A percentile compares a stretch with the other conserved stretches of the same genome.
These are phyloP conservation scores for Galerina sulciceps DNA, from an alignment of 768 basidiomycete genomes.

Conservation along the genomic window DNA sequence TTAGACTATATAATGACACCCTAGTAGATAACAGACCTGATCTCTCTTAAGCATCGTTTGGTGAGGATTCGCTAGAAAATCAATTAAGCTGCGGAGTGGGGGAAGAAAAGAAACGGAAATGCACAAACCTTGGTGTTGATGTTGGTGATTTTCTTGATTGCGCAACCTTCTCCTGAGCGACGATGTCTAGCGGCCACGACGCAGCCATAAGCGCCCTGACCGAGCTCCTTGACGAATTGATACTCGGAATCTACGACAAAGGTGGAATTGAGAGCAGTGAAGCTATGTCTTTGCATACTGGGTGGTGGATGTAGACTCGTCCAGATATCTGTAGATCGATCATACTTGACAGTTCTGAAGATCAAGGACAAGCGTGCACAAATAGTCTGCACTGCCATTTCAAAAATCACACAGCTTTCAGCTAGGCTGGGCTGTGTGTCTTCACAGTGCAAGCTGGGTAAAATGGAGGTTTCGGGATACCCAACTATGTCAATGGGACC, in stretches of 20 bases:
- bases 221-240: slow-evolving; percentile 95
- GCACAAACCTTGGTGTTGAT: slow-evolving; percentile 81
- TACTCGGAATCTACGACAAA: slow-evolving; percentile 91
- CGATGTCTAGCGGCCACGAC: slow-evolving; percentile 87
- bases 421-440: too few relatives aligned
- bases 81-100: slow-evolving; percentile 7
- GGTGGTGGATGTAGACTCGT: slow-evolving; percentile 11
- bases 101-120: neutral
- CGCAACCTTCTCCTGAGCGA: slow-evolving; percentile 84
- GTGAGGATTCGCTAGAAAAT: slow-evolving; percentile 82
- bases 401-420: neutral
- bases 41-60: slow-evolving; percentile 94
- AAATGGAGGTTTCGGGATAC: too few relatives aligned
- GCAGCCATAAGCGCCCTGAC: slow-evolving; percentile 94
- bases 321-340: slow-evolving; percentile 18
- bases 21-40: slow-evolving; percentile 59
- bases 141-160: slow-evolving; percentile 96
- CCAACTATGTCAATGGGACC: too few relatives aligned
- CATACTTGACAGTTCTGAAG: slow-evolving; percentile 12
- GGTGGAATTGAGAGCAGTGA: slow-evolving; percentile 82
- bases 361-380: slow-evolving; percentile 25
- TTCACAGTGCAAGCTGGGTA: neutral
- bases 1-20: slow-evolving; percentile 1
- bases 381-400: slow-evolving; percentile 22
- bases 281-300: slow-evolving; percentile 74